Evolutionary conservation across 23 red algal species (phyloP).

Genomic region (Chondrus crispus): DNA sequence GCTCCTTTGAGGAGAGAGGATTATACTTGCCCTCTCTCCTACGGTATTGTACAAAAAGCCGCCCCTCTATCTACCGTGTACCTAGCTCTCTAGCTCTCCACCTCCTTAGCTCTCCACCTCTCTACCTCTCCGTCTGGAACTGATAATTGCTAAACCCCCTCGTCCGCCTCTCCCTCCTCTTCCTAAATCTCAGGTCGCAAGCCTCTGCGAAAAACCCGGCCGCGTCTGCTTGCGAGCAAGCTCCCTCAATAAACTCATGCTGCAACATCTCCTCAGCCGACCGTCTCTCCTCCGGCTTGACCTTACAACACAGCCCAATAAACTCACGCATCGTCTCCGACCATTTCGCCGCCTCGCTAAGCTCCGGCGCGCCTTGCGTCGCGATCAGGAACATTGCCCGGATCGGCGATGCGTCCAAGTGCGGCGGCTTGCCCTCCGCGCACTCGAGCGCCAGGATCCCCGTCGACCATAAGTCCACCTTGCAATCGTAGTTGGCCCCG

Average conservation of each 20-base stretch:
- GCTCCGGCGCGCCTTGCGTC: constrained; percentile 71
- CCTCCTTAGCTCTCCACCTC: no score
- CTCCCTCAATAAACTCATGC: constrained; percentile 70
- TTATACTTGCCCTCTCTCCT: no score
- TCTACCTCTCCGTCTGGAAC: no score
- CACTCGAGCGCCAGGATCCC: constrained; percentile 85
- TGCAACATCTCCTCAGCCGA: constrained; percentile 58
- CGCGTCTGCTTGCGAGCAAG: constrained; percentile 23
- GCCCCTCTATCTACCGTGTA: no score
- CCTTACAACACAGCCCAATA: constrained; percentile 44
- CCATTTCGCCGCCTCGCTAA: background rate
- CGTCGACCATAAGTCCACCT: constrained; percentile 89
- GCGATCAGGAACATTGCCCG: constrained; percentile 96
- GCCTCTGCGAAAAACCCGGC: constrained; percentile 35
- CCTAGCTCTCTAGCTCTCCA: no score
- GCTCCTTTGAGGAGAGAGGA: no score
- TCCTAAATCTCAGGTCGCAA: background rate
- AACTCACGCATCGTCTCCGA: constrained; percentile 65
- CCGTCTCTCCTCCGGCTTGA: constrained; percentile 47
- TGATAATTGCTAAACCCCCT: background rate
- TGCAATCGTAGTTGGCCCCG: constrained; percentile 78
- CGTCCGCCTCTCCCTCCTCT: background rate
- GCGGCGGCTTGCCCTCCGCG: constrained; percentile 89
- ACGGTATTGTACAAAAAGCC: no score
- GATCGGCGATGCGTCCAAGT: constrained; percentile 71